Base-by-base conservation (phyloP, 768 basidiomycete genomes). In the Porphyrellus cyaneotinctus region DNA sequence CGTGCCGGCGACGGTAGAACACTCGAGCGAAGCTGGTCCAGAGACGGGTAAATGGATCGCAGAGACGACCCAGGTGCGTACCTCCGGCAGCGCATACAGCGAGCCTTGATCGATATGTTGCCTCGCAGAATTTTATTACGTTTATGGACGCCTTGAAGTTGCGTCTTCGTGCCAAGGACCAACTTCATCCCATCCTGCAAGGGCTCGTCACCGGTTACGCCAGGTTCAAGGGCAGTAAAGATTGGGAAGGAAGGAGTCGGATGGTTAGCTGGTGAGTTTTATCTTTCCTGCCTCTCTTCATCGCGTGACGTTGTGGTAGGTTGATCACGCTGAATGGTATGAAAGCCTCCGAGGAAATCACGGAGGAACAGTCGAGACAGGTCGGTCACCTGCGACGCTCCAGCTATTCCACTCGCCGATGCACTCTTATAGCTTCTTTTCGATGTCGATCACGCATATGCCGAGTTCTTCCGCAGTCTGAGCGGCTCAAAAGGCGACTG, bases 101-200 rank as follows among this genome's bases (percentile, higher is more conserved):
- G n/a, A 20, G 2, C 14, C 12, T 17, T 17, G 10, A 35, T 22
- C 14, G 11, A 31, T 7, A 1, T 0, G 15, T 22, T 32, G 4
- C 36, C 41, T n/a, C 52, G 1, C 61, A 97, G 93, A 88, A 85
- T 67, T 99, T 98, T 57, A 98, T 99, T 59, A 98, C 95, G 0
- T 95, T 98, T 59, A 97, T 98, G 91, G 97, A 99, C 61, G 95
- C 94, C 1, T 77, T 98, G 24, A 95, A 94, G 64, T 77, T 98
- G 45, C 84, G 88, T 11, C 74, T 97, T 61, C 82, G 93, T n/a
- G 95, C 97, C 4, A 99, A 97, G 67, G 97, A 98, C 63, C 93
- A 97, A 62, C 77, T 99, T 3, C 95, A 98, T 67, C 94, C 95
- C 0, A 83, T 97, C 54, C 68, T 98, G 39, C 92, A 95, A 58